phyloP scores from a whole-genome alignment of 83 land plant species.

The Thuja plicata region DNA sequence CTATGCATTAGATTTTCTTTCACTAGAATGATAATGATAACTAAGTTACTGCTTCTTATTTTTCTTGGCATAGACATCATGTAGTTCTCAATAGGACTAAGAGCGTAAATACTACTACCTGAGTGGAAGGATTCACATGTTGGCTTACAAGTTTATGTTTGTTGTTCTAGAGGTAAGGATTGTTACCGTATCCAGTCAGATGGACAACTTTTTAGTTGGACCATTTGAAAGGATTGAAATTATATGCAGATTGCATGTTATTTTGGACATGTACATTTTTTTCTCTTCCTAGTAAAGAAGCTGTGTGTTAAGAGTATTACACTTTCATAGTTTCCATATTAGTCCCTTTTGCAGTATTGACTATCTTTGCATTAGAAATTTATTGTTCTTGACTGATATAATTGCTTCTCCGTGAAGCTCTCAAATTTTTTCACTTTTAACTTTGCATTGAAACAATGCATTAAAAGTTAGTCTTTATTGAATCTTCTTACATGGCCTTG shows the following conservation, averaged over 20 bases:
- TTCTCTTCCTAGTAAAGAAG: background rate
- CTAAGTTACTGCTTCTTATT: background rate
- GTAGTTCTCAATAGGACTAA: slow-evolving; percentile 79
- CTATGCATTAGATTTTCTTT: background rate
- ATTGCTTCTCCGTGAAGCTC: too few species aligned
- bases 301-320: background rate
- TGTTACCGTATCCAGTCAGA: background rate
- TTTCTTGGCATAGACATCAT: slow-evolving; percentile 28
- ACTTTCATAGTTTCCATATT: too few species aligned
- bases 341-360: too few species aligned
- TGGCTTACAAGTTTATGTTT: slow-evolving; percentile 64
- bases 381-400: too few species aligned
- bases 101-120: slow-evolving; percentile 61
- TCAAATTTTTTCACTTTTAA: too few species aligned
- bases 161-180: slow-evolving; percentile 68
- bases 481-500: too few species aligned
- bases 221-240: background rate
- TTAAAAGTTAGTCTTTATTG: too few species aligned
- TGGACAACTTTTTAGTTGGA: too few species aligned
- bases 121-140: slow-evolving; percentile 63
- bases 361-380: too few species aligned
- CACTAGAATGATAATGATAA: background rate
- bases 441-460: too few species aligned
- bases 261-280: background rate
- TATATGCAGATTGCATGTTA: background rate